These are phyloP conservation scores for Aspergillus ochraceoroseus DNA, from an alignment of 2,329 filamentous ascomycete species.

Conservation along the genomic window DNA sequence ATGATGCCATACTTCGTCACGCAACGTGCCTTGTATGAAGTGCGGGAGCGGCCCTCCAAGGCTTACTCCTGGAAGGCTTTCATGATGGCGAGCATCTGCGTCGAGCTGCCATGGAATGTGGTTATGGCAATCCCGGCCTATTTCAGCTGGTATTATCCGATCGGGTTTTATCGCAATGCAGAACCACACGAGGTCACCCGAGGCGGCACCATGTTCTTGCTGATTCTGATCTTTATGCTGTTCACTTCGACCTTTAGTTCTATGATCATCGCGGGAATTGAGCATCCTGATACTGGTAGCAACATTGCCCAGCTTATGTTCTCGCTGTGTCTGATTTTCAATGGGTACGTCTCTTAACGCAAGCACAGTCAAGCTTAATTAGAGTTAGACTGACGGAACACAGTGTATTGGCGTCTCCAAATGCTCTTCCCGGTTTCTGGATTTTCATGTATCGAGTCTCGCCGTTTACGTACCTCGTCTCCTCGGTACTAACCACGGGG, in stretches of 20 bases:
- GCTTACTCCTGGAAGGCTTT: slow-evolving; percentile 68
- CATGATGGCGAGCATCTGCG: slow-evolving; percentile 62
- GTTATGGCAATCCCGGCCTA: slow-evolving; percentile 56
- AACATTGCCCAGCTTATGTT: slow-evolving; percentile 56
- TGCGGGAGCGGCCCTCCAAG: slow-evolving; percentile 57
- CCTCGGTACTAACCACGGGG: slow-evolving; percentile 38
- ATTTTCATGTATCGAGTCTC: slow-evolving; percentile 69
- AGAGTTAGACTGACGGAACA: slow-evolving; percentile 7
- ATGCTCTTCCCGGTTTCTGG: slow-evolving; percentile 65
- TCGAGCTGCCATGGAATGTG: slow-evolving; percentile 62
- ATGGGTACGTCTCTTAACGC: slow-evolving; percentile 29
- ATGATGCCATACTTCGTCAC: slow-evolving; percentile 55
- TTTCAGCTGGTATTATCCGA: slow-evolving; percentile 62
- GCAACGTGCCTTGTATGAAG: slow-evolving; percentile 54
- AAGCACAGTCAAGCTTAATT: too few species aligned
- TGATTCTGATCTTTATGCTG: slow-evolving; percentile 61
- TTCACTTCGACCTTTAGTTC: slow-evolving; percentile 67
- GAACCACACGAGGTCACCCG: slow-evolving; percentile 40
- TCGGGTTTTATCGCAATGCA: slow-evolving; percentile 43
- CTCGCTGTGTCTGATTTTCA: slow-evolving; percentile 56
- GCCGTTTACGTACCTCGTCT: slow-evolving; percentile 59
- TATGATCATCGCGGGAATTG: slow-evolving; percentile 65
- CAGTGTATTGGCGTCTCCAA: slow-evolving; percentile 57
- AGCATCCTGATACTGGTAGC: slow-evolving; percentile 61
- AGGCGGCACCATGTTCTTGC: slow-evolving; percentile 60